Conservation (phyloP, 495 filamentous ascomycete species). For the Articulospora tetracladia region DNA sequence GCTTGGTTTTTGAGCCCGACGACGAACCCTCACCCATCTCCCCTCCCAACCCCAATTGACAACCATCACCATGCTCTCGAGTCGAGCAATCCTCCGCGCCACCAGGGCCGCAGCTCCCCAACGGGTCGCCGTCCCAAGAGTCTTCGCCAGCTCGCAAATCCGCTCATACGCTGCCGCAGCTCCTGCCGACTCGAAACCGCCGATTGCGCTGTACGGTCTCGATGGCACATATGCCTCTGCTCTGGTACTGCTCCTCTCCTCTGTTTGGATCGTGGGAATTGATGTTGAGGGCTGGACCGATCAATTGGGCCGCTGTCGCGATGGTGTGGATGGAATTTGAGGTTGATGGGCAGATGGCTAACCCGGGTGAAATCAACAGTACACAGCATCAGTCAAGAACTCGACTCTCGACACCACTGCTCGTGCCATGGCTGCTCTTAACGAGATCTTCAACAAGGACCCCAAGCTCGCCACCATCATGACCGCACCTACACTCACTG, state of each 20-base stretch:
- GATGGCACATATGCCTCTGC: constrained; percentile 98
- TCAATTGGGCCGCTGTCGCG: background rate
- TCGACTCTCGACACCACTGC: constrained; percentile 77
- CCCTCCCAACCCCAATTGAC: constrained; percentile 24
- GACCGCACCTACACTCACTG: constrained; percentile 70
- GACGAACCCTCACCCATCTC: constrained; percentile 20
- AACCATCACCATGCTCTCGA: constrained; percentile 53
- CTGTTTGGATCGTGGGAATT: background rate
- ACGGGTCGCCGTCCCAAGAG: constrained; percentile 26
- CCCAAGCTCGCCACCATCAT: constrained; percentile 73
- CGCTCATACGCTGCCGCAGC: constrained; percentile 61
- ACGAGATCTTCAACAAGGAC: constrained; percentile 72
- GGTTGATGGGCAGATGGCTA: background rate
- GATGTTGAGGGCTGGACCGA: background rate
- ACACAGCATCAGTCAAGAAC: constrained; percentile 89
- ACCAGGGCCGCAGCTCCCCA: constrained; percentile 50
- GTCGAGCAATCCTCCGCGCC: constrained; percentile 56
- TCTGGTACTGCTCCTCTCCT: constrained; percentile 64
- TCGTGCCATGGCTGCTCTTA: constrained; percentile 67
- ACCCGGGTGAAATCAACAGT: constrained; percentile 48
- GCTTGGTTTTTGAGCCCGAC: constrained; percentile 4
- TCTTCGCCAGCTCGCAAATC: constrained; percentile 20
- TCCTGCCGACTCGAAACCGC: constrained; percentile 70
- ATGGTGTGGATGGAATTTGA: background rate
- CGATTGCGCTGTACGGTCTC: constrained; percentile 87